Evolutionary conservation across 164 flowering plant species (phyloP).

Genomic region (Magnolia officinalis): DNA sequence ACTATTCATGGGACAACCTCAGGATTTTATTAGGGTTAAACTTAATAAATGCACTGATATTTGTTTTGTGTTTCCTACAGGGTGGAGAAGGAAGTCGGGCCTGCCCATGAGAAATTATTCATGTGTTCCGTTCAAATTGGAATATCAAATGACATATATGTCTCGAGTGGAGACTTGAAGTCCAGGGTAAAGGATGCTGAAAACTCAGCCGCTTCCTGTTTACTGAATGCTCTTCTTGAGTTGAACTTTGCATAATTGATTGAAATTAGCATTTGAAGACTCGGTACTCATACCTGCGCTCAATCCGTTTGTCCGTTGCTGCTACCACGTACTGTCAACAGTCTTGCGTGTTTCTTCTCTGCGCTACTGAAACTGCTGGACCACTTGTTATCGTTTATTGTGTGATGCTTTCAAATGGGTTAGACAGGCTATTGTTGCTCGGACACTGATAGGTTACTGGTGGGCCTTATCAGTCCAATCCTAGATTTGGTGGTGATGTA

Average conservation of each 20-base stretch:
- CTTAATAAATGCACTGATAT: background rate
- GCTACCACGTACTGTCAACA: too few relatives aligned
- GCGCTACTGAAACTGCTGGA: too few relatives aligned
- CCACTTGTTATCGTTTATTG: too few relatives aligned
- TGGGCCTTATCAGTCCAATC: too few relatives aligned
- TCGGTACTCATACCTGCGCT: background rate
- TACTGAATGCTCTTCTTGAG: slow-evolving; percentile 19
- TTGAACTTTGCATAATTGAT: background rate
- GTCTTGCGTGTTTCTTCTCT: too few relatives aligned
- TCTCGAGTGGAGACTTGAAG: slow-evolving; percentile 33
- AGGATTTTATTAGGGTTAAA: background rate
- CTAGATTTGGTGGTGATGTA: too few relatives aligned
- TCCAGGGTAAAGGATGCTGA: slow-evolving; percentile 53
- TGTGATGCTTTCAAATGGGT: too few relatives aligned
- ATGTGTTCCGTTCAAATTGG: slow-evolving; percentile 45
- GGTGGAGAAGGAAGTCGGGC: slow-evolving; percentile 44
- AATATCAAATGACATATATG: slow-evolving; percentile 17
- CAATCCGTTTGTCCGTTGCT: too few relatives aligned
- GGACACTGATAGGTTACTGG: too few relatives aligned
- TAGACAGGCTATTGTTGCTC: too few relatives aligned
- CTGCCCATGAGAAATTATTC: slow-evolving; percentile 42
- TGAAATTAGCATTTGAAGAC: background rate
- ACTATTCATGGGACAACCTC: too few relatives aligned
- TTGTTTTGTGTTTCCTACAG: slow-evolving; percentile 27
- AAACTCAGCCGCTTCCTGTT: slow-evolving; percentile 53